Conservation (phyloP, 1,284 basidiomycete genomes). For the Boletus sp. region DNA sequence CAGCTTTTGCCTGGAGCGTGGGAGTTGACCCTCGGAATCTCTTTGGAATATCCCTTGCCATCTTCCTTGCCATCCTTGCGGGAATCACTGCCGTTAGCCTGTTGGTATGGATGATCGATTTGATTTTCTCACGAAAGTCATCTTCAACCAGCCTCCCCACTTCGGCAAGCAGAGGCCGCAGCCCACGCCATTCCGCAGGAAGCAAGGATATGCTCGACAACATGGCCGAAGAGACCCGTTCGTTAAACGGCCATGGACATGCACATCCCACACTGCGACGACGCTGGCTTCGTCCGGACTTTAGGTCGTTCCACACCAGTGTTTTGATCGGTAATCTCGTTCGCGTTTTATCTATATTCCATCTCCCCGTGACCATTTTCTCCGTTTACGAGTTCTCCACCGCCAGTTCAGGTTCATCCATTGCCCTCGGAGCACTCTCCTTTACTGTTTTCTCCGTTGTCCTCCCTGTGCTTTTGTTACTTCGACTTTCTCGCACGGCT, state of each 20-base stretch:
- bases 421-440: constrained; percentile 73
- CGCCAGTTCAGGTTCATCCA: constrained; percentile 46
- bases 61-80: constrained; percentile 83
- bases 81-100: constrained; percentile 71
- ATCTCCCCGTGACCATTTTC: constrained; percentile 92
- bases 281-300: constrained; percentile 65
- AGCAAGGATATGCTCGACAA: constrained; percentile 58
- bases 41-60: constrained; percentile 80
- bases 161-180: constrained; percentile 49
- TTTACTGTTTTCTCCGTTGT: constrained; percentile 82
- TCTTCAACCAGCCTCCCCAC: constrained; percentile 29
- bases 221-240: constrained; percentile 58
- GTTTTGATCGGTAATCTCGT: constrained; percentile 89
- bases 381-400: constrained; percentile 65
- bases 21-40: constrained; percentile 84
- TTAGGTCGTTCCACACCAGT: constrained; percentile 76
- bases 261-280: constrained; percentile 37
- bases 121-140: constrained; percentile 46
- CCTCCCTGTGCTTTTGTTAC: constrained; percentile 75
- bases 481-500: constrained; percentile 77
- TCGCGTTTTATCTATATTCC: constrained; percentile 88
- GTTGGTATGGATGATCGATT: constrained; percentile 75
- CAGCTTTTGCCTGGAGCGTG: constrained; percentile 67
- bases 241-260: constrained; percentile 45
- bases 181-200: constrained; percentile 53